Base-by-base conservation (phyloP, 768 basidiomycete genomes). In the Termitomyces sp. region DNA sequence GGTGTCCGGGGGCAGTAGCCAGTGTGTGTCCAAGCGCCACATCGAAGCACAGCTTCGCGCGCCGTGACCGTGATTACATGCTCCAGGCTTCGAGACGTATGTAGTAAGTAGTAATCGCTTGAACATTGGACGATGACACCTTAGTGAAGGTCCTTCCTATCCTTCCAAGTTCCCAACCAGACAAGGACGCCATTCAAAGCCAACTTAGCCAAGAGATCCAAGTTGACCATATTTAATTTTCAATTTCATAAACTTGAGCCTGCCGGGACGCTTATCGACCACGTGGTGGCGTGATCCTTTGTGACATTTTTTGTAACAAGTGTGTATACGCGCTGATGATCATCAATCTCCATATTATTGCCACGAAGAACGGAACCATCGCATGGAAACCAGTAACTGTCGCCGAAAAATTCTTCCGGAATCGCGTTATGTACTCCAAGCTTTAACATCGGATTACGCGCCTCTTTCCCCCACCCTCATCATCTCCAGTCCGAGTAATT, bases 11-110 rank as follows among this genome's bases (percentile, higher is more conserved):
- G 55, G 5, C 11, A n/a, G 9, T 44, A 11, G 28, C 40, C 49
- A 55, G 32, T 55, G 55, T 53, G 53, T 42, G 28, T 55, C 55
- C 55, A 32, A 55, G 55, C 55, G 55, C 55, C 55, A 55, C 55
- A 44, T 44, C 28, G 54, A 55, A 39, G 39, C 22, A 24, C 33
- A 11, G 28, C 22, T 55, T 42, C 40, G 28, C 40, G 24, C 11
- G 50, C 50, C 53, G 53, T 40, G 36, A 53, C 22, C 24, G 18
- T 32, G 54, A 55, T 39, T 28, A n/a, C 7, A 54, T 39, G 38
- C 38, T 55, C 4, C 39, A 11, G 28, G 48, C 28, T 32, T 16
- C 49, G 15, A 38, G 53, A 54, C 18, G 20, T 2, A n/a, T n/a
- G n/a, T n/a, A n/a, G n/a, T n/a, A n/a, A n/a, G n/a, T n/a, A n/a